phyloP scores from a whole-genome alignment of 768 basidiomycete species.

The Antrodiella citrinella region DNA sequence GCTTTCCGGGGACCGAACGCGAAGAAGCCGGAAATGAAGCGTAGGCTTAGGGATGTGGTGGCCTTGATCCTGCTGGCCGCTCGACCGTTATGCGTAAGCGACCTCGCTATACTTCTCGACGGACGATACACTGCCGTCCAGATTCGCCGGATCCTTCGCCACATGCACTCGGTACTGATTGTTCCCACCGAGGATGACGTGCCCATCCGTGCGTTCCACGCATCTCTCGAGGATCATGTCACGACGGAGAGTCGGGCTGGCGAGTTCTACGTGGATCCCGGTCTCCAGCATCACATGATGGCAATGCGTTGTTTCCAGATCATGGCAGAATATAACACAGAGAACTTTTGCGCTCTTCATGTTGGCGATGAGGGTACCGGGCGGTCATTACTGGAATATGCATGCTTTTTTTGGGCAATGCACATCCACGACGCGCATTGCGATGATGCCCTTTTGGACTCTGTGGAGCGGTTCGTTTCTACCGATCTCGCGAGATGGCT shows the following conservation, averaged over 20 bases:
- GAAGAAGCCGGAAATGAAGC: not conserved
- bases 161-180: not conserved
- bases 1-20: not conserved
- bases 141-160: not conserved
- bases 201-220: not conserved
- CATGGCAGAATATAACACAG: not conserved
- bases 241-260: not conserved
- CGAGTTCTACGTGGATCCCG: not conserved
- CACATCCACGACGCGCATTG: too few species aligned
- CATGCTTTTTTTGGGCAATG: not conserved
- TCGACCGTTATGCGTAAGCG: not conserved
- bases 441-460: too few species aligned
- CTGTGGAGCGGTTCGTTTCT: too few species aligned
- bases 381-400: not conserved
- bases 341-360: not conserved
- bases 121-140: not conserved
- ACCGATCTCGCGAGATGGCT: too few species aligned
- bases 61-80: not conserved
- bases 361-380: not conserved
- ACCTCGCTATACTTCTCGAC: not conserved
- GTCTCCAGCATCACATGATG: not conserved
- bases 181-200: not conserved
- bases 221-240: not conserved
- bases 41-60: not conserved
- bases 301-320: not conserved